Percentiles rank a stretch among this genome's conserved stretches.
Evolutionary conservation across 495 filamentous ascomycete genomes (phyloP).

Genomic region (Talaromyces trachyspermus): DNA sequence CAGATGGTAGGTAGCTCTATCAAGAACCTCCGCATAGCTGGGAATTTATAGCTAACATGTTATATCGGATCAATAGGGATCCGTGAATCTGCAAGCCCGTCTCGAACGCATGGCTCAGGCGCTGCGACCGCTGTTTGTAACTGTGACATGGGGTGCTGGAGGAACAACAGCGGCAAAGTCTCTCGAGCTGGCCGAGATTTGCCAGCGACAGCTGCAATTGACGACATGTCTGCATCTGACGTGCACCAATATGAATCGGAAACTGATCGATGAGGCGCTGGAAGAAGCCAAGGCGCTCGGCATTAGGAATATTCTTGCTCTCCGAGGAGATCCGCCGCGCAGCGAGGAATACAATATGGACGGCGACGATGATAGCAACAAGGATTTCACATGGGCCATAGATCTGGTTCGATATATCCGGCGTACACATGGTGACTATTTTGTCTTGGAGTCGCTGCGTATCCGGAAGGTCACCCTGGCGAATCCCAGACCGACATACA

Average conservation of each 20-base stretch:
- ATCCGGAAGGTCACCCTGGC: conserved; percentile 94
- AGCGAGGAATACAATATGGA: conserved; percentile 77
- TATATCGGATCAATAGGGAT: conserved; percentile 51
- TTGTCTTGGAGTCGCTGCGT: conserved; percentile 93
- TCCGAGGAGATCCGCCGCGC: conserved; percentile 89
- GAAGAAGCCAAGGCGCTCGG: conserved; percentile 90
- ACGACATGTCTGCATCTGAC: conserved; percentile 96
- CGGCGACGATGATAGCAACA: conserved; percentile 56
- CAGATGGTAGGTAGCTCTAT: conserved; percentile 56
- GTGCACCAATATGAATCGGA: conserved; percentile 93
- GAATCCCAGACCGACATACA: conserved; percentile 75
- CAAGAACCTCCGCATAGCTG: conserved; percentile 7
- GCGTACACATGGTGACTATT: conserved; percentile 82
- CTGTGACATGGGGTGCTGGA: conserved; percentile 96
- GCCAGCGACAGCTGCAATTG: conserved; percentile 80
- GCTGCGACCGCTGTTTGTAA: conserved; percentile 87
- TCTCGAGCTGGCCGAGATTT: conserved; percentile 90
- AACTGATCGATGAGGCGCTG: conserved; percentile 77
- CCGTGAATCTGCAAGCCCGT: conserved; percentile 84
- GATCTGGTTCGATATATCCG: conserved; percentile 89
- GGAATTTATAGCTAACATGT: conserved; percentile 13
- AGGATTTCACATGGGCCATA: conserved; percentile 81
- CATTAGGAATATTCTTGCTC: conserved; percentile 86
- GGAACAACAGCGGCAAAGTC: conserved; percentile 85
- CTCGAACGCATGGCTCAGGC: conserved; percentile 92